Evolutionary conservation across 116 monocot genomes (phyloP).

Genomic region (Phalaenopsis hybrid): DNA sequence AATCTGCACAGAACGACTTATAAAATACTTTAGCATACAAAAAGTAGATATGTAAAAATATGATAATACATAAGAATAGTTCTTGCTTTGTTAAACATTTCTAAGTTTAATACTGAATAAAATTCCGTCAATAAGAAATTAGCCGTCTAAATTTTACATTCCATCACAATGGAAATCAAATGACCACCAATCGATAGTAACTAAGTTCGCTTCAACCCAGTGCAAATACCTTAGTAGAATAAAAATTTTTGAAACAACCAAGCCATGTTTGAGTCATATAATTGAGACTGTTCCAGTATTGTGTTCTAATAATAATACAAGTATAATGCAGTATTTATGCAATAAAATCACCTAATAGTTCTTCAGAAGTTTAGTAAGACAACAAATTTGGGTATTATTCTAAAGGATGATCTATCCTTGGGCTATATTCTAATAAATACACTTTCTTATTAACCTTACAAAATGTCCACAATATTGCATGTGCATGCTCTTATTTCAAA

Average conservation of each 20-base stretch:
- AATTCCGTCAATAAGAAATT: background rate
- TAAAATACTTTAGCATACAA: background rate
- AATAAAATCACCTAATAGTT: too few relatives aligned
- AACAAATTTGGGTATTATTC: too few relatives aligned
- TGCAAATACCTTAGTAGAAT: background rate
- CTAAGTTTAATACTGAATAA: background rate
- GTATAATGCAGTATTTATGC: too few relatives aligned
- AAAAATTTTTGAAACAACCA: background rate
- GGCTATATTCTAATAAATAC: too few relatives aligned
- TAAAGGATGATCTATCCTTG: too few relatives aligned
- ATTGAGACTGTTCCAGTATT: background rate
- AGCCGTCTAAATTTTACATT: background rate
- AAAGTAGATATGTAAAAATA: background rate
- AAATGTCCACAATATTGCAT: too few relatives aligned
- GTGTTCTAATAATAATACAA: background rate
- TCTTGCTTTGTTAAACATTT: background rate
- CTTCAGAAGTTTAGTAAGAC: too few relatives aligned
- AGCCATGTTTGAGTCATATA: background rate
- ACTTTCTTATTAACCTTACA: too few relatives aligned
- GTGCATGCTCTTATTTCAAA: too few relatives aligned
- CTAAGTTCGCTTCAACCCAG: background rate
- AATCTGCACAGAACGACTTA: background rate
- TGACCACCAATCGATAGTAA: background rate
- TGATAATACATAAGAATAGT: background rate
- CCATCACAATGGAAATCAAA: background rate